A percentile compares a stretch with the other conserved stretches of the same genome.
Evolutionary conservation across 2,329 filamentous ascomycete species (phyloP).

Genomic region (Celoporthe dispersa): DNA sequence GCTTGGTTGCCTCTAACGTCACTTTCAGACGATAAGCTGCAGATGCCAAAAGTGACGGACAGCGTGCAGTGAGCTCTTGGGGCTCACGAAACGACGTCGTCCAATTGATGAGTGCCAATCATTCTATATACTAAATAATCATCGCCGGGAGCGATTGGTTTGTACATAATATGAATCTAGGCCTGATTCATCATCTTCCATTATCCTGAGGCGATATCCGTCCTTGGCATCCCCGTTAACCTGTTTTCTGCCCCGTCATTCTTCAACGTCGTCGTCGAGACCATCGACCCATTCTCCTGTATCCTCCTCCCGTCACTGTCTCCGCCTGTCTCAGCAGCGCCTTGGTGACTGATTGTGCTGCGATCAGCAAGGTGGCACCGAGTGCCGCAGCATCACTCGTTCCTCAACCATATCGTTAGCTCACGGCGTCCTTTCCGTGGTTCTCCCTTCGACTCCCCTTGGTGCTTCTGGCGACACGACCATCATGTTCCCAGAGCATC

Average conservation of each 20-base stretch:
- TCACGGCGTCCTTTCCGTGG: background rate
- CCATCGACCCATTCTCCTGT: background rate
- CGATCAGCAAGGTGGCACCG: background rate
- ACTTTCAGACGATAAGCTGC: background rate
- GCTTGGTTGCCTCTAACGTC: conserved; percentile 11
- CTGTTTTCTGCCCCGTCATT: background rate
- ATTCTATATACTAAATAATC: background rate
- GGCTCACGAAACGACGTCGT: background rate
- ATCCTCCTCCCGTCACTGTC: background rate
- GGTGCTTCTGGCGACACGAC: conserved; percentile 4
- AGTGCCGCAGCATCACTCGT: background rate
- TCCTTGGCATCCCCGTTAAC: background rate
- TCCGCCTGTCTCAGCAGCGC: conserved; percentile 3
- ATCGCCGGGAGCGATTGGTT: background rate
- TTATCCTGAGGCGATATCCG: background rate
- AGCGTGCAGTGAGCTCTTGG: background rate
- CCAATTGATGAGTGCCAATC: background rate
- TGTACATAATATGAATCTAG: background rate
- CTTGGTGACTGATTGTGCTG: background rate
- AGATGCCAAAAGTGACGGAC: background rate
- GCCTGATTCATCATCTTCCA: background rate
- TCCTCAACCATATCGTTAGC: background rate
- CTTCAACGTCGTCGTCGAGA: background rate
- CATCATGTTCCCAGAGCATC: conserved; percentile 24
- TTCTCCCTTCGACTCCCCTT: background rate